phyloP scores from a whole-genome alignment of 495 filamentous ascomycete genomes.

The Aspergillus campestris region DNA sequence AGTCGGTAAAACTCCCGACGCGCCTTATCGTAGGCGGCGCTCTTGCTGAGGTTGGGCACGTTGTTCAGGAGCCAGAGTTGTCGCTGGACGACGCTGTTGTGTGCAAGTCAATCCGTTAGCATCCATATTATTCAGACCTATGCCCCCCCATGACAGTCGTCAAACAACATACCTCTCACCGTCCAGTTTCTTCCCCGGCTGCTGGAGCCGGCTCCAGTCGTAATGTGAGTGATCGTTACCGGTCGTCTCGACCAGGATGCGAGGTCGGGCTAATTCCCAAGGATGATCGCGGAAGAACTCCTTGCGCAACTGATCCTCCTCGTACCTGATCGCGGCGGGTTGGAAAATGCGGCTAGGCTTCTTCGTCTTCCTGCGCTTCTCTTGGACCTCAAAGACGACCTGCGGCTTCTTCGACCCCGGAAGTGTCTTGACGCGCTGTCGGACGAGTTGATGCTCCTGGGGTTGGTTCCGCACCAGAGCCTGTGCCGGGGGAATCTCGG shows the following conservation, averaged over 20 bases:
- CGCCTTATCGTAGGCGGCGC: conserved; percentile 74
- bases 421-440: conserved; percentile 37
- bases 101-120: conserved; percentile 13
- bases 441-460: conserved; percentile 52
- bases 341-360: conserved; percentile 70
- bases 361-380: conserved; percentile 38
- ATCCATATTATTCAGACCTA: neutral
- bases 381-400: conserved; percentile 31
- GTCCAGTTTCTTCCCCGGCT: conserved; percentile 70
- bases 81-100: conserved; percentile 77
- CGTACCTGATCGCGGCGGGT: conserved; percentile 68
- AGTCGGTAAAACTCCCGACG: conserved; percentile 85
- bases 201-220: conserved; percentile 76
- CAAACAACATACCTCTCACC: conserved; percentile 65
- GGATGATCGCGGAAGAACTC: conserved; percentile 90
- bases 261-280: conserved; percentile 90
- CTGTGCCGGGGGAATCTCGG: conserved; percentile 71
- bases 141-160: neutral
- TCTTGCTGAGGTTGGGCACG: conserved; percentile 47
- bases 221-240: conserved; percentile 67
- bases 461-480: conserved; percentile 61
- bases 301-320: conserved; percentile 73
- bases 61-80: conserved; percentile 77
- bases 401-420: conserved; percentile 24
- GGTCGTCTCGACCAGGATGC: conserved; percentile 74